A percentile compares a stretch with the other conserved stretches of the same genome.
phyloP scores from a whole-genome alignment of 495 filamentous ascomycete species.

The Podospora comata region DNA sequence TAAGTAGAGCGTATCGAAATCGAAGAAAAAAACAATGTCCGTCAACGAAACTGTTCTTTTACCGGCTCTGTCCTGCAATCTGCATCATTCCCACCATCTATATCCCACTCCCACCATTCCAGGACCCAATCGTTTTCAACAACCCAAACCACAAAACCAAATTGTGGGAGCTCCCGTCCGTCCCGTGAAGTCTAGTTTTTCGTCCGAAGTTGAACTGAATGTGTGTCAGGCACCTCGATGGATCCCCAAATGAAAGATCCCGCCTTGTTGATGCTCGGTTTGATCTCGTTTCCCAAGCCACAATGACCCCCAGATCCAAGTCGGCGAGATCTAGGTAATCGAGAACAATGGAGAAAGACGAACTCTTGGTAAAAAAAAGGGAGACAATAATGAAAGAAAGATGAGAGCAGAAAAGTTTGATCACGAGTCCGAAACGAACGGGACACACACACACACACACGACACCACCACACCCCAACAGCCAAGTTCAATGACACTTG shows the following conservation, averaged over 20 bases:
- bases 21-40: not conserved
- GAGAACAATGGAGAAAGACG: too few relatives aligned
- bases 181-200: not conserved
- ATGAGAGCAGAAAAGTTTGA: not conserved
- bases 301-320: too few relatives aligned
- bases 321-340: too few relatives aligned
- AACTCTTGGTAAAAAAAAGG: not conserved
- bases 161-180: not conserved
- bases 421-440: not conserved
- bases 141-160: not conserved
- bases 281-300: too few relatives aligned
- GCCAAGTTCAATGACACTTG: not conserved
- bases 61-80: not conserved
- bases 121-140: not conserved
- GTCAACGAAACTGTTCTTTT: not conserved
- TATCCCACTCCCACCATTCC: not conserved
- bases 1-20: not conserved
- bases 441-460: too few relatives aligned
- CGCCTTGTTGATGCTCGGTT: too few relatives aligned
- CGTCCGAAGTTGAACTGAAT: not conserved
- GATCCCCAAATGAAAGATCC: not conserved
- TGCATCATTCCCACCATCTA: not conserved
- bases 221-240: not conserved
- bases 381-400: not conserved
- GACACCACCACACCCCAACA: too few relatives aligned